These are phyloP conservation scores for Evernia prunastri DNA, from an alignment of 495 filamentous ascomycete species.

Conservation along the genomic window DNA sequence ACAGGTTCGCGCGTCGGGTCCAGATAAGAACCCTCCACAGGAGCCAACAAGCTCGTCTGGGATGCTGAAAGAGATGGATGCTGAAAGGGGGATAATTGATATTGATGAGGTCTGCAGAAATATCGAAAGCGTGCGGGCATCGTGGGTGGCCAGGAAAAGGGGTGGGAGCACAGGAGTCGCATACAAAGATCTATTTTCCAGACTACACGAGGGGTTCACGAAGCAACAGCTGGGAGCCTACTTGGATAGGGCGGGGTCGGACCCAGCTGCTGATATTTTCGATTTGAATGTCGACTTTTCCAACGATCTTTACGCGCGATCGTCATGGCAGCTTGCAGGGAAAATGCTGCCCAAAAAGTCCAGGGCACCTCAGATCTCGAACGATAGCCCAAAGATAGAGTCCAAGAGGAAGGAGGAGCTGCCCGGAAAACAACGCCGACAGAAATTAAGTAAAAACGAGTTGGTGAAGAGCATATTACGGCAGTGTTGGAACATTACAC, in stretches of 20 bases:
- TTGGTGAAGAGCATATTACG: conserved; percentile 39
- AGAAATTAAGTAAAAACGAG: conserved; percentile 31
- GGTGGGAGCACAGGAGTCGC: background rate
- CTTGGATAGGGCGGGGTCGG: background rate
- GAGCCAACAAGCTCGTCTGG: conserved; percentile 18
- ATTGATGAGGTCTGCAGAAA: conserved; percentile 19
- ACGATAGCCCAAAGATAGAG: conserved; percentile 7
- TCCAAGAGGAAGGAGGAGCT: background rate
- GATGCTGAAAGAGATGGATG: conserved; percentile 20
- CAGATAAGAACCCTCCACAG: background rate
- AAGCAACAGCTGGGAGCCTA: conserved; percentile 19
- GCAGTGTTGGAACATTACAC: conserved; percentile 40
- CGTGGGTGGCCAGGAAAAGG: conserved; percentile 12
- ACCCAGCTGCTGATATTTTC: conserved; percentile 2
- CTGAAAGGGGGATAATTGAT: conserved; percentile 21
- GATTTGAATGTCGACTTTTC: conserved; percentile 9
- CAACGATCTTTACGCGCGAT: conserved; percentile 15
- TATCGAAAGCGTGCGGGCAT: conserved; percentile 14
- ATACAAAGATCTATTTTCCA: conserved; percentile 15
- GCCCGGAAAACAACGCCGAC: conserved; percentile 8
- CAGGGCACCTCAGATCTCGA: conserved; percentile 11
- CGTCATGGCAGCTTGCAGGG: conserved; percentile 14
- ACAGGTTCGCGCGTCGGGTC: background rate
- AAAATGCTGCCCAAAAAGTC: background rate
- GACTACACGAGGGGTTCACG: conserved; percentile 21